Evolutionary conservation across 2,329 filamentous ascomycete species (phyloP), one percentile per base, ranked within the genome.

Genomic region (Mycosphaerella arachidis): DNA sequence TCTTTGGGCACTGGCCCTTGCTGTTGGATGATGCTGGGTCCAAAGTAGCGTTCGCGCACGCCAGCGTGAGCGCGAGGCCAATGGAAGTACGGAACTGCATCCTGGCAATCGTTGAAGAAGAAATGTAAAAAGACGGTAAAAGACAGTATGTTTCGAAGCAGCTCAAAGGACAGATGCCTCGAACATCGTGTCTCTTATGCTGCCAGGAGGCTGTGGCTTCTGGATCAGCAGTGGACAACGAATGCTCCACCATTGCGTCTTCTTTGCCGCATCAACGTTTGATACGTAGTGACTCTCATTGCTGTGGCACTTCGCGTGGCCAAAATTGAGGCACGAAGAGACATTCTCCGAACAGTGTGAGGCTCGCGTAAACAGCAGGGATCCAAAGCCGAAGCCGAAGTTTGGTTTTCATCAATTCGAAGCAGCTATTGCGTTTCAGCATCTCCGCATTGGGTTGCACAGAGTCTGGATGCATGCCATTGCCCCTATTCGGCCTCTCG

Each of bases 11-110:
- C 61, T 71, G 69, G 66, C 68, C 70, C 53, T 75, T 74, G 48
- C 72, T 74, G 68, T 77, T 76, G 24, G 72, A 74, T 48, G 60
- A 67, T 24, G 71, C 71, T 9, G 73, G 74, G 58, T 71, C 65
- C 45, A 76, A 71, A 10, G 74, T 75, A 20, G 73, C 73, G 30
- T 67, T 68, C 40, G 68, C 63, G 35, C 56, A 62, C 57, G 63
- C 63, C 58, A 68, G 65, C 58, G 58, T 63, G 29, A 63, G 56
- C 54, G 61, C 60, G 16, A 65, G 37, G 50, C 55, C 58, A 53
- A 66, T 13, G 53, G 62, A 46, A 45, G 58, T 52, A 30, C 55
- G 24, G 60, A 61, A 65, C n/a, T 62, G 61, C 64, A 58, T 65
- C 24, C 35, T 55, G 50, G 18, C n/a, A 35, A 40, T 35, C 8